Conservation (phyloP, 495 filamentous ascomycete genomes). For the Alectoria sarmentosa region DNA sequence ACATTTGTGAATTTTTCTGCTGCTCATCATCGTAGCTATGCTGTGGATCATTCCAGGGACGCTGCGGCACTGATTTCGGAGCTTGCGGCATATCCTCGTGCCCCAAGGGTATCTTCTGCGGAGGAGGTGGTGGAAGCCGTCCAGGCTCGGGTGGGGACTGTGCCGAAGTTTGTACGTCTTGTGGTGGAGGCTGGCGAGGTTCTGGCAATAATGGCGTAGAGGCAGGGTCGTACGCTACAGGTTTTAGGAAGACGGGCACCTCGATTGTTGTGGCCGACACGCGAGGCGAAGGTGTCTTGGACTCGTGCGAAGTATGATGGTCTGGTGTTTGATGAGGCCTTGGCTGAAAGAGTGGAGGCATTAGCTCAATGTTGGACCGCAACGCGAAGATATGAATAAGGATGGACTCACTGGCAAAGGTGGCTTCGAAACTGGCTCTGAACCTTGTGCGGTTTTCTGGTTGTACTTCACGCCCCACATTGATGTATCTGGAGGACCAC, state of each 20-base stretch:
- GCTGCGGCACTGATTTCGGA: background rate
- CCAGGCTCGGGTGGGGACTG: conserved; percentile 17
- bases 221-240: conserved; percentile 20
- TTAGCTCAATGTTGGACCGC: background rate
- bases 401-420: conserved; percentile 41
- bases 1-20: conserved; percentile 28
- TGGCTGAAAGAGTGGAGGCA: conserved; percentile 8
- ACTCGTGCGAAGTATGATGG: conserved; percentile 8
- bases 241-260: conserved; percentile 24
- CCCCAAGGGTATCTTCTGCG: conserved; percentile 36
- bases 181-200: conserved; percentile 16
- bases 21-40: conserved; percentile 8
- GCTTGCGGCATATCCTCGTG: conserved; percentile 8
- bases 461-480: conserved; percentile 43
- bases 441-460: conserved; percentile 31
- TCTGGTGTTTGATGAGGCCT: conserved; percentile 9
- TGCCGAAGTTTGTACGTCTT: conserved; percentile 6
- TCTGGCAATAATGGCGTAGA: conserved; percentile 20
- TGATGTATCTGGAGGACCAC: conserved; percentile 33
- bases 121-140: conserved; percentile 36
- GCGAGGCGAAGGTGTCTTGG: conserved; percentile 19
- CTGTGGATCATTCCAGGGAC: conserved; percentile 18
- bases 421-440: conserved; percentile 32
- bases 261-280: conserved; percentile 24
- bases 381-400: background rate